Evolutionary conservation across 257 asterid species (phyloP), one percentile per base, ranked within the genome.

Genomic region (Striga asiatica): DNA sequence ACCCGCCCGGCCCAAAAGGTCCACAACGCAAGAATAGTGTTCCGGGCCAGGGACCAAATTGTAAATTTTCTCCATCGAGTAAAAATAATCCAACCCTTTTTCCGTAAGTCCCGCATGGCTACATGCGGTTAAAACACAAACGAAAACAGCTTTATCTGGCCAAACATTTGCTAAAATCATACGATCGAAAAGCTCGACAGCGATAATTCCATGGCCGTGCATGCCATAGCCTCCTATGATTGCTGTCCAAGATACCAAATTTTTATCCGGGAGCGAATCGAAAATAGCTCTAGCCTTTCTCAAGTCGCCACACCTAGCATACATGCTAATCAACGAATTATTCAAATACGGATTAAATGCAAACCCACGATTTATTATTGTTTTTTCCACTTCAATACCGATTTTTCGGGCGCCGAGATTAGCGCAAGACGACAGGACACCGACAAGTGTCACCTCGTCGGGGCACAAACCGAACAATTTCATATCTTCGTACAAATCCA

Each of bases 1-100:
- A 54, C 98, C 98, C 2, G 88, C 94, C 48, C 98, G 77, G 27
- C 95, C 95, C 54, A 84, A 66, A 65, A 87, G 89, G 69, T 91
- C 98, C 27, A 91, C 94, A 0, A 81, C 73, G 17, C 98, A 91
- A 5, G 88, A 77, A 60, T 91, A 87, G 65, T 91, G 97, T 71
- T 82, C 94, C 8, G 77, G 50, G 27, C 76, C 61, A 6, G 93
- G 94, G 43, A 31, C 71, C 55, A 91, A 24, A 0, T 73, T 67
- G 47, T 75, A 82, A 50, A 66, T 74, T 55, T 54, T 72, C 76
- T 77, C 71, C 93, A 91, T 84, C 8, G 81, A 56, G 66, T 64
- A 22, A 67, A 91, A 81, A 73, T 87, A 91, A 34, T 50, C 51
- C 64, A 91, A 58, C 24, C 98, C 97, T 65, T 51, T 77, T 18